Evolutionary conservation across 345 rosid species (phyloP).

Genomic region (Atalantia buxifolia): DNA sequence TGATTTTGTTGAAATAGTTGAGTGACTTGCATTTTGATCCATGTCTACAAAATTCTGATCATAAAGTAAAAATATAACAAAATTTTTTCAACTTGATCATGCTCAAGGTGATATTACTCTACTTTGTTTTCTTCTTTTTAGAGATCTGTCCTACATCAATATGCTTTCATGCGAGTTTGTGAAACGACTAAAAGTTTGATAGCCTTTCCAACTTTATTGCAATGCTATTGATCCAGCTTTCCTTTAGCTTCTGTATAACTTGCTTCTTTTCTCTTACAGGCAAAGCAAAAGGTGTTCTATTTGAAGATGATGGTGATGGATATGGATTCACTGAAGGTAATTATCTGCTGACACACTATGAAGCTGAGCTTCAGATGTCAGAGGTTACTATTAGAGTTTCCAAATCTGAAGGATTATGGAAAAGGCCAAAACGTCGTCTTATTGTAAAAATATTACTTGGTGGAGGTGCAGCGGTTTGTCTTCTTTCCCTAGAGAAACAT

Average conservation of each 20-base stretch:
- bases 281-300: constrained; percentile 66
- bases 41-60: neutral
- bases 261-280: constrained; percentile 34
- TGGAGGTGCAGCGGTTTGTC: constrained; percentile 71
- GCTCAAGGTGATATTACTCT: neutral
- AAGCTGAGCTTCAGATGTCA: constrained; percentile 58
- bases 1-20: too few species aligned
- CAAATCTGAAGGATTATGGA: constrained; percentile 71
- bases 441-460: constrained; percentile 69
- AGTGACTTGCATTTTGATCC: neutral
- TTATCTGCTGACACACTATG: constrained; percentile 60
- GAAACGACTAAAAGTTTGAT: neutral
- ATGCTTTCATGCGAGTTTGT: neutral
- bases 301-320: constrained; percentile 92
- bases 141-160: neutral
- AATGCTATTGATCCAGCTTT: neutral
- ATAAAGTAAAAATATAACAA: neutral
- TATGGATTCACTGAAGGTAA: constrained; percentile 64
- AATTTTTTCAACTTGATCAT: neutral
- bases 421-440: constrained; percentile 74
- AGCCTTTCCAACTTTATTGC: neutral
- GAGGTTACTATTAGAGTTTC: constrained; percentile 58
- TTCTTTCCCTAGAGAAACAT: neutral
- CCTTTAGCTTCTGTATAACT: neutral
- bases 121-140: neutral